These are phyloP conservation scores for Ailanthus altissimus DNA, from an alignment of 345 rosid genomes.

Conservation along the genomic window DNA sequence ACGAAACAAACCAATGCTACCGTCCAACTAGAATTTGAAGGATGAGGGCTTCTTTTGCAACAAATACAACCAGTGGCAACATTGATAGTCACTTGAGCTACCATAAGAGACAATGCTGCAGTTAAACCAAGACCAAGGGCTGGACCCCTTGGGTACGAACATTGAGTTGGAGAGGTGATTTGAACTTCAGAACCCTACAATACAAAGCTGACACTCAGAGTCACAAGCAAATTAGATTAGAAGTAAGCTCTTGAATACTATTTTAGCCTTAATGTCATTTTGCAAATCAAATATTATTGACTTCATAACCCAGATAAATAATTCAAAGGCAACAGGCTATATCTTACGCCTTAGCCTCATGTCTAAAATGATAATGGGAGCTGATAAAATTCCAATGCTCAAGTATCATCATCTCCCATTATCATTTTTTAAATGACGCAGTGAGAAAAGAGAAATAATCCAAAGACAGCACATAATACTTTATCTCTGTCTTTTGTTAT, in stretches of 20 bases:
- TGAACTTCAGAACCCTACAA: slow-evolving; percentile 68
- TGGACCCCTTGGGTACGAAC: slow-evolving; percentile 71
- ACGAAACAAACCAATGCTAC: slow-evolving; percentile 64
- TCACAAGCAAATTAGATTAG: not conserved
- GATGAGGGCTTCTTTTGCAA: slow-evolving; percentile 57
- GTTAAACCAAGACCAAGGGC: slow-evolving; percentile 71
- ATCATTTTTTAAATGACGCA: not conserved
- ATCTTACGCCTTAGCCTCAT: not conserved
- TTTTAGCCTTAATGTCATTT: not conserved
- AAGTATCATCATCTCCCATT: not conserved
- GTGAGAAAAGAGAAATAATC: not conserved
- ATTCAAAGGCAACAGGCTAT: not conserved
- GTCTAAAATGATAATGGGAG: not conserved
- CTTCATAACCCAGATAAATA: not conserved
- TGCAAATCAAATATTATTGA: not conserved
- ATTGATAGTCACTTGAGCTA: slow-evolving; percentile 65
- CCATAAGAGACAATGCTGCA: slow-evolving; percentile 61
- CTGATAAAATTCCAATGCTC: not conserved
- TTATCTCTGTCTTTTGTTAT: not conserved
- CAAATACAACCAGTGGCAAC: slow-evolving; percentile 75
- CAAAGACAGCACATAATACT: not conserved
- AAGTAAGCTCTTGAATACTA: not conserved
- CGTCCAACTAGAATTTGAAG: slow-evolving; percentile 64
- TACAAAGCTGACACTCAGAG: not conserved
- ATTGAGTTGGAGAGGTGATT: slow-evolving; percentile 41